Percentiles rank a stretch among this genome's conserved stretches.
Conservation (phyloP, 352 stramenopile genomes). For the Globisporangium megalacanthum region DNA sequence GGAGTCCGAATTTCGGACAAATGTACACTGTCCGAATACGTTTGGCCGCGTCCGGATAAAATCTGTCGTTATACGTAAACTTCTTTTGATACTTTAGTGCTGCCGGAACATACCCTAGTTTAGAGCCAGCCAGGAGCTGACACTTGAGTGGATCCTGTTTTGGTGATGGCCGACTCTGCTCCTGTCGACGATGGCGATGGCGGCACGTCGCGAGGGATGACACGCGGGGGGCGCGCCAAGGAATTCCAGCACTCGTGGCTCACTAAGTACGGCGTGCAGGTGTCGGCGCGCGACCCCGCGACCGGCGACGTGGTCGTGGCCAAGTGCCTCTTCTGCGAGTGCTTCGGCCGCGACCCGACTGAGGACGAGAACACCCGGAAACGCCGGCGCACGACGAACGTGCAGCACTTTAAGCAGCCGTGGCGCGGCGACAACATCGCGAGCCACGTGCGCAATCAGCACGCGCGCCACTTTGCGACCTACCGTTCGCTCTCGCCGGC, state of each 20-base stretch:
- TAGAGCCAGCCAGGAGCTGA: too few relatives aligned
- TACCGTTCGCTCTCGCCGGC: conserved; percentile 6
- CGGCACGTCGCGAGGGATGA: not conserved
- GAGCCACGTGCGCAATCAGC: conserved; percentile 13
- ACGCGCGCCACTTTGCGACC: conserved; percentile 6
- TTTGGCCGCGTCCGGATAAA: too few relatives aligned
- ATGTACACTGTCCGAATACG: too few relatives aligned
- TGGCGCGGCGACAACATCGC: conserved; percentile 14
- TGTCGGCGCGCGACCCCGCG: conserved; percentile 1
- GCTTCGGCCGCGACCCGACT: conserved; percentile 7
- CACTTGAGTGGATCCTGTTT: too few relatives aligned
- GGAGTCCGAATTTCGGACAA: too few relatives aligned
- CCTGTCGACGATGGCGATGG: too few relatives aligned
- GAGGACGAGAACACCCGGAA: conserved; percentile 5
- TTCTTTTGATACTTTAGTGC: too few relatives aligned
- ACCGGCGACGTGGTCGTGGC: conserved; percentile 8
- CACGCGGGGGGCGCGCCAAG: conserved; percentile 4
- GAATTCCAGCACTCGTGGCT: conserved; percentile 9
- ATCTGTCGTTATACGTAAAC: too few relatives aligned
- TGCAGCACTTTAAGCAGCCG: conserved; percentile 12
- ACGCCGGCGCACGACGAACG: conserved; percentile 12
- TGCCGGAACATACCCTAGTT: too few relatives aligned
- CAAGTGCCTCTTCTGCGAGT: conserved; percentile 13
- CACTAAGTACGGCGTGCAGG: conserved; percentile 9
- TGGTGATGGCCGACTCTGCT: too few relatives aligned